A percentile compares a stretch with the other conserved stretches of the same genome.
phyloP scores from a whole-genome alignment of 164 flowering plant genomes.

The Macadamia tetraphylla region DNA sequence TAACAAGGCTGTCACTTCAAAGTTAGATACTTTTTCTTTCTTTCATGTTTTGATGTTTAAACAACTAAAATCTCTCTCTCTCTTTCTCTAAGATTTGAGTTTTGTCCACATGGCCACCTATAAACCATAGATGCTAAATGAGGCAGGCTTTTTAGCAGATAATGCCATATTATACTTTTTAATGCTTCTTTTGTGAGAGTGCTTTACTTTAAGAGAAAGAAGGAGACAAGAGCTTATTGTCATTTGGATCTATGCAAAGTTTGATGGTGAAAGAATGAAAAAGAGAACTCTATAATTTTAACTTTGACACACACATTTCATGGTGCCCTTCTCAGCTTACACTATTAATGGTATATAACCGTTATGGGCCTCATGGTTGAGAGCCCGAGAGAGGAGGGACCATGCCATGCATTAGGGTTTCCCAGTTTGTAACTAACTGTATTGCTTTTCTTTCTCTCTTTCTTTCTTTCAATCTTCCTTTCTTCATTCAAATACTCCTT shows the following conservation, averaged over 20 bases:
- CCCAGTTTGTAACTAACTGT: background rate
- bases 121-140: constrained; percentile 34
- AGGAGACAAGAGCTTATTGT: background rate
- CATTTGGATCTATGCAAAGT: constrained; percentile 2
- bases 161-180: constrained; percentile 48
- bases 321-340: background rate
- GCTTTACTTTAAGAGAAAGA: background rate
- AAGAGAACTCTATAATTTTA: background rate
- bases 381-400: too few relatives aligned
- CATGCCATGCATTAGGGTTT: background rate
- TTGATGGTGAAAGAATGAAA: background rate
- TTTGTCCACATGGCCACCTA: constrained; percentile 51
- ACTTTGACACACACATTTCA: background rate
- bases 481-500: background rate
- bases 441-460: too few relatives aligned
- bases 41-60: background rate
- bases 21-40: constrained; percentile 45
- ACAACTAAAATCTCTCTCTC: background rate
- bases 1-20: constrained; percentile 48
- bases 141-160: constrained; percentile 54
- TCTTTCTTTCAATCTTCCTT: background rate
- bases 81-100: constrained; percentile 15
- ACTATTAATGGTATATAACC: background rate
- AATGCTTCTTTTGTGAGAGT: constrained; percentile 18
- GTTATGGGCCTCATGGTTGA: background rate